Evolutionary conservation across 805 yeast species (phyloP).

Genomic region (Candida lessepsii): DNA sequence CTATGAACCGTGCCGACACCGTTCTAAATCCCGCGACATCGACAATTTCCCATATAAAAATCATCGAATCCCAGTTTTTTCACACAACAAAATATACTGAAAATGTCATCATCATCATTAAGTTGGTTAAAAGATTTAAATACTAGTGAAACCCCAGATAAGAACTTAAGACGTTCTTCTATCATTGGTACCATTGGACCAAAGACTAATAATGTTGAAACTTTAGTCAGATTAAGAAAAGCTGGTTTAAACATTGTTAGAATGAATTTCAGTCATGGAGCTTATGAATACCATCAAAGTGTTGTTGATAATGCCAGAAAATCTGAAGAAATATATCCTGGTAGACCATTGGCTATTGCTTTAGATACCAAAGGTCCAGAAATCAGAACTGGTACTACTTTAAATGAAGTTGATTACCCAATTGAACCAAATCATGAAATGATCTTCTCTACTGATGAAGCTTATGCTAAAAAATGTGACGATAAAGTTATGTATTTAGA

Average conservation of each 20-base stretch:
- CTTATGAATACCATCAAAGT: conserved; percentile 95
- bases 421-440: conserved; percentile 84
- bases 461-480: conserved; percentile 68
- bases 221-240: conserved; percentile 82
- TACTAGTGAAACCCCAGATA: conserved; percentile 70
- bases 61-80: neutral
- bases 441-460: conserved; percentile 89
- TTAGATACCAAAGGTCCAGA: conserved; percentile 99
- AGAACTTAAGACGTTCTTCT: conserved; percentile 86
- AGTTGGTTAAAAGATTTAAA: conserved; percentile 84
- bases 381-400: conserved; percentile 97
- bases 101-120: conserved; percentile 48
- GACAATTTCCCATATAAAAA: conserved; percentile 1
- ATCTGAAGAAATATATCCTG: conserved; percentile 85
- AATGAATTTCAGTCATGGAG: conserved; percentile 99
- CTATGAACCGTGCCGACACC: conserved; percentile 15
- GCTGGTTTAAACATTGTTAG: conserved; percentile 98
- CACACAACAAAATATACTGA: too few species aligned
- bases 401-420: conserved; percentile 75
- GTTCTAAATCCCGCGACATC: conserved; percentile 1
- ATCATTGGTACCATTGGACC: conserved; percentile 99
- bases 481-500: conserved; percentile 85
- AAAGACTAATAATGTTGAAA: conserved; percentile 88
- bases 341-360: conserved; percentile 98
- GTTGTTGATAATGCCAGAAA: conserved; percentile 96